Evolutionary conservation across 306 rosid genomes (phyloP), one percentile per base, ranked within the genome.

Genomic region (Rosa persica): DNA sequence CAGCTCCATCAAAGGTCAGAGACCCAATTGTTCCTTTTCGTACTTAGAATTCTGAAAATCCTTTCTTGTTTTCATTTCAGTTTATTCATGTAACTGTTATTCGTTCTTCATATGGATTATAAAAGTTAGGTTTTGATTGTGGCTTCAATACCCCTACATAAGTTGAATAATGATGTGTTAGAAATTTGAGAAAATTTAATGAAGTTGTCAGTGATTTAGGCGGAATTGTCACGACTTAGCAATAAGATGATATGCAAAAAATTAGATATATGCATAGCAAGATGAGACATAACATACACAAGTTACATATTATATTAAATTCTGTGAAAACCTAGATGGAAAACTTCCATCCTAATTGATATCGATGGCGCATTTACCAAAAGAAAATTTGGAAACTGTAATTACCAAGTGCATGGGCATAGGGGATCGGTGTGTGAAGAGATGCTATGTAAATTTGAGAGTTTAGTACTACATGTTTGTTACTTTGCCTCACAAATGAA

Each of bases 1-100:
- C 78, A 8, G 67, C 82, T 75, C 90, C 91, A 9, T 82, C 87
- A 66, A 87, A 89, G 97, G 98, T 94, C 2, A 86, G 76, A 57
- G 39, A 8, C 64, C 51, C 10, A 72, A 20, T 54, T 73, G 52
- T 67, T 4, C 36, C 48, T 79, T 82, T 15, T 47, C 68, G 12
- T 75, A 11, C 38, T 12, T 16, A 34, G 5, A 49, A 2, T 49
- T 49, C 22, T 30, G 22, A 49, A 72, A 30, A 72, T 30, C 44
- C 25, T 49, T 17, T 25, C 64, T 30, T 72, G 20, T 49, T 72
- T 51, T 72, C 27, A 27, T 34, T 16, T n/a, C 30, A 8, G 2
- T 6, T 20, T 70, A 44, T 70, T 70, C 58, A 30, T 12, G 36
- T 60, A 12, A 25, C 5, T 70, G 51, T 44, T 70, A n/a, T 52